Evolutionary conservation across 2,329 filamentous ascomycete genomes (phyloP), one percentile per base, ranked within the genome.

Genomic region (Microdochium paspali): DNA sequence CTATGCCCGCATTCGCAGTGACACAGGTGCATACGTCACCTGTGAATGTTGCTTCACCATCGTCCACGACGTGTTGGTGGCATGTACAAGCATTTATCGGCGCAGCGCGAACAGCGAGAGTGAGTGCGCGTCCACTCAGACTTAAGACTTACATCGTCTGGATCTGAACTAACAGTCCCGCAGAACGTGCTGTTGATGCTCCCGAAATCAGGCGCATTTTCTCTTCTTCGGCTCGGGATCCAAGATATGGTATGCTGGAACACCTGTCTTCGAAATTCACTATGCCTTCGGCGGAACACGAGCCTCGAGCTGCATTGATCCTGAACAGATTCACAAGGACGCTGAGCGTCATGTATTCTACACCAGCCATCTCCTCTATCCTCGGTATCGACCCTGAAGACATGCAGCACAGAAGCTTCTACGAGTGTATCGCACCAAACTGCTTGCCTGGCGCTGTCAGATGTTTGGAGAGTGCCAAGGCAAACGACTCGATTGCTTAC

Each of bases 21-120:
- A 76, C 43, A 70, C 84, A 57, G 86, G 85, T 15, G 70, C 76
- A 47, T 94, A 85, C 82, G 70, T 91, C 32, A 81, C 79, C 52
- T 93, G 87, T 66, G 89, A 95, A 66, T 93, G 87, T 65, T 90
- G 88, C 64, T 95, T 94, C 62, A 93, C 88, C 4, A 75, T 94
- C 39, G 89, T 94, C 40, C 86, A 94, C 63, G 85, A 94, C 73
- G 87, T 93, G 21, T 72, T 95, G 65, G 87, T 94, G 44, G 87
- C 87, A 35, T 90, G 86, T 60, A 91, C 84, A 12, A 90, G 85
- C 59, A 77, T 93, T 52, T 94, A 93, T 61, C 74, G 75, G 46
- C 71, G 74, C 47, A 82, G 82, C 23, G 73, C 75, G 52, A 84
- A 79, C 59, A 90, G 85, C 57, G 77, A 88, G 58, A 83, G 88